These are phyloP conservation scores for Cladophialophora yegresii DNA, from an alignment of 2,329 filamentous ascomycete species.

Conservation along the genomic window DNA sequence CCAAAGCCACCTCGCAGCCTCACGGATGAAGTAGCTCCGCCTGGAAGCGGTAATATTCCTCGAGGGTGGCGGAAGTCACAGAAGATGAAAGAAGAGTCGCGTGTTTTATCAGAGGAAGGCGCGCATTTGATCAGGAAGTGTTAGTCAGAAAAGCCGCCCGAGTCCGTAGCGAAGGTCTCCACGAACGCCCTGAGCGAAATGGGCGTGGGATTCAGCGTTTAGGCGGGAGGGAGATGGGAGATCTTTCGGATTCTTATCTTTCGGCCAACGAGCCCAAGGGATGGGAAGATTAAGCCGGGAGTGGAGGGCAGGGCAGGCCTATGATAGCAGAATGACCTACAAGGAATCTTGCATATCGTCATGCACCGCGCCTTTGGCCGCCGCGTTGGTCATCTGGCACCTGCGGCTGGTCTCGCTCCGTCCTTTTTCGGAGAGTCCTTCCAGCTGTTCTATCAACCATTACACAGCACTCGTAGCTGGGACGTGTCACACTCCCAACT, in stretches of 20 bases:
- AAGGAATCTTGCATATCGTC: slow-evolving; percentile 18
- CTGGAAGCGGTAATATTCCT: neutral
- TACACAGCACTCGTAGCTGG: neutral
- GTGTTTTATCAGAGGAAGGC: neutral
- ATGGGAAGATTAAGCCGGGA: slow-evolving; percentile 13
- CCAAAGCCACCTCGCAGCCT: neutral
- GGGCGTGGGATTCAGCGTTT: slow-evolving; percentile 8
- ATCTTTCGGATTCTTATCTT: slow-evolving; percentile 12
- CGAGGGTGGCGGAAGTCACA: neutral
- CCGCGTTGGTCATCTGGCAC: slow-evolving; percentile 17
- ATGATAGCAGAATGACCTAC: slow-evolving; percentile 12
- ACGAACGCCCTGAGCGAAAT: neutral
- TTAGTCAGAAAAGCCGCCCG: slow-evolving; percentile 17
- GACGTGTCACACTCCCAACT: slow-evolving; percentile 17
- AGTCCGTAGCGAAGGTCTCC: slow-evolving; percentile 4
- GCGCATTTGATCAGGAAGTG: slow-evolving; percentile 2
- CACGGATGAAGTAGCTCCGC: neutral
- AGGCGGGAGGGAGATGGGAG: slow-evolving; percentile 6
- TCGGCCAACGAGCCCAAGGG: slow-evolving; percentile 3
- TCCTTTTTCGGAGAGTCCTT: slow-evolving; percentile 6
- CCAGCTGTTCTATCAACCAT: slow-evolving; percentile 17
- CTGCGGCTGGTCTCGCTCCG: slow-evolving; percentile 13
- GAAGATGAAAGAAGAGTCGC: slow-evolving; percentile 1
- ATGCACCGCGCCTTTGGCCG: slow-evolving; percentile 13
- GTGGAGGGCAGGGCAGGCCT: slow-evolving; percentile 7